Conservation (phyloP, 441 rosid genomes). For the Aquilaria agallochum region DNA sequence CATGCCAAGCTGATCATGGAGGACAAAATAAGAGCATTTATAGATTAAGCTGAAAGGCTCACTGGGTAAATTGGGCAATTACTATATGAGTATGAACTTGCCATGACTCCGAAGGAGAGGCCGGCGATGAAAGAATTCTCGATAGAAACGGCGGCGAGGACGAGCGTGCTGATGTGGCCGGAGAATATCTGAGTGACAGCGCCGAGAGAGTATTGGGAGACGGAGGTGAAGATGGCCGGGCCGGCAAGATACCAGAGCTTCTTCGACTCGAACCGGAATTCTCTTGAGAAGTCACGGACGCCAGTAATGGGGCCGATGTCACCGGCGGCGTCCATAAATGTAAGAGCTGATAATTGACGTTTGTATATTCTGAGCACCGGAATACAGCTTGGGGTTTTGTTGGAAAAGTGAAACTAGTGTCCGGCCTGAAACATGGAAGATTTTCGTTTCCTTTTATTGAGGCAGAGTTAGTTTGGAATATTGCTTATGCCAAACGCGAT, state of each 20-base stretch:
- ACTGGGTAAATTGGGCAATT: not conserved
- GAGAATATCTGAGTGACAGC: conserved; percentile 32
- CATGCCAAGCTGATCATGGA: conserved; percentile 30
- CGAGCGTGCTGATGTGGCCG: conserved; percentile 30
- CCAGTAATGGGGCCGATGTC: conserved; percentile 27
- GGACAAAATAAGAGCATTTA: no score
- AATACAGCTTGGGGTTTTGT: no score
- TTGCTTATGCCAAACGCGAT: no score
- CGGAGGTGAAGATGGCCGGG: conserved; percentile 34
- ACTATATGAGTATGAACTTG: not conserved
- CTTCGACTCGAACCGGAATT: conserved; percentile 26
- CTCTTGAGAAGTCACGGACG: conserved; percentile 20
- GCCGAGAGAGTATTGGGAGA: conserved; percentile 33
- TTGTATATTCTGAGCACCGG: no score
- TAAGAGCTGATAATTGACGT: not conserved
- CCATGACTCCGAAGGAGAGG: conserved; percentile 35
- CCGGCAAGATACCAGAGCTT: conserved; percentile 37
- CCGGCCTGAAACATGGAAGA: no score
- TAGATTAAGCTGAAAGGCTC: no score
- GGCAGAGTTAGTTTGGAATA: no score
- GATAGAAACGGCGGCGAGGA: conserved; percentile 33
- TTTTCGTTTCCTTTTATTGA: no score
- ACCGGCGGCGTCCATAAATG: not conserved
- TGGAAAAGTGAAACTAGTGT: no score
- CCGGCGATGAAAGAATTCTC: conserved; percentile 36